Evolutionary conservation across 2,329 filamentous ascomycete genomes (phyloP).

Genomic region (Aspergillus sp.): DNA sequence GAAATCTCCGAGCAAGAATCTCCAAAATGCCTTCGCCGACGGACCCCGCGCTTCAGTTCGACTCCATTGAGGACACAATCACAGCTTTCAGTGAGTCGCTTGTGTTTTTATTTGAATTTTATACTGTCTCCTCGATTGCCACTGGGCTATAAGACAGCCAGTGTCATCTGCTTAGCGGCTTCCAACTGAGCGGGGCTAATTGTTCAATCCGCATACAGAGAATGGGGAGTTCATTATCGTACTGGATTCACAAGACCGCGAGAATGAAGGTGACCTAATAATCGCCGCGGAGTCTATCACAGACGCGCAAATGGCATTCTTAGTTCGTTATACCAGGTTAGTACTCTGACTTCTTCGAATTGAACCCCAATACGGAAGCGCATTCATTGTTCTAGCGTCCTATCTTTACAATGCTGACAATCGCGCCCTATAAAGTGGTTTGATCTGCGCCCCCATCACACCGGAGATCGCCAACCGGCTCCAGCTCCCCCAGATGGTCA

Average conservation of each 20-base stretch:
- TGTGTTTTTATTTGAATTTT: background rate
- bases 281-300: slow-evolving; percentile 85
- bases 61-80: slow-evolving; percentile 44
- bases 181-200: slow-evolving; percentile 4
- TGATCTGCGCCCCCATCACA: slow-evolving; percentile 84
- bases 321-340: slow-evolving; percentile 79
- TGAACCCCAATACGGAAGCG: background rate
- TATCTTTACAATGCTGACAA: background rate
- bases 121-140: background rate
- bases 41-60: slow-evolving; percentile 36
- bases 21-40: slow-evolving; percentile 35
- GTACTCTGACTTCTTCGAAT: background rate
- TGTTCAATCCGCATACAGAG: slow-evolving; percentile 43
- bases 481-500: slow-evolving; percentile 87
- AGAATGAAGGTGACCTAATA: slow-evolving; percentile 98
- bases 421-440: slow-evolving; percentile 57
- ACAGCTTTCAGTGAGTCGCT: slow-evolving; percentile 40
- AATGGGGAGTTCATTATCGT: slow-evolving; percentile 93
- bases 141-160: background rate
- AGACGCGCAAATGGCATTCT: slow-evolving; percentile 88
- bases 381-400: background rate
- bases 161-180: background rate
- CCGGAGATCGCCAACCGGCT: slow-evolving; percentile 68
- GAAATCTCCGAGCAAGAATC: background rate
- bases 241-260: slow-evolving; percentile 85